Base-by-base conservation (phyloP, 257 asterid species). In the Henckelia pumila region DNA sequence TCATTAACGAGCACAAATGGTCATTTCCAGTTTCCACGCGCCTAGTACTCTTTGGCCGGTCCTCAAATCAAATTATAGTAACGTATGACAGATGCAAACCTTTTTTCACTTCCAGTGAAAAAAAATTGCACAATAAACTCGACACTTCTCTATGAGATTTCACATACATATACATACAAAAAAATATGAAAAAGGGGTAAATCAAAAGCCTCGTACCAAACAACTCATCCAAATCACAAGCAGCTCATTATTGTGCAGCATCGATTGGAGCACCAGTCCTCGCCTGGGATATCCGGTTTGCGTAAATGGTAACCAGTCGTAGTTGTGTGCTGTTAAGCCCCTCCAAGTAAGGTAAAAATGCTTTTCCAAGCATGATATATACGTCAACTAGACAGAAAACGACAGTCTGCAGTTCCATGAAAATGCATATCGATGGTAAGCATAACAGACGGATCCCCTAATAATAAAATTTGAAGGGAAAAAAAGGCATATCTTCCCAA, bases 331-430 rank as follows among this genome's bases (percentile, higher is more conserved):
- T 88, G 64, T 88, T 94, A 25, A 94, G 89, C 37, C 95, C 97
- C 68, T 91, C 99, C 91, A 94, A 67, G 75, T 90, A 87, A 35
- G 99, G 99, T 80, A 90, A 77, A 74, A 94, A 94, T 63, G 91
- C 87, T 82, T 87, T 94, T 61, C 99, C 99, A 10, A 94, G 87
- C 97, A 90, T 88, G 70, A 94, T 94, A 56, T 94, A 94, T 56
- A 94, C 87, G 81, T 94, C 99, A 20, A 94, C 99, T 40, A 94
- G 93, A 70, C 99, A 94, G 82, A 94, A 94, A 47, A 94, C 99
- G 56, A 94, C 99, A 35, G 95, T 94, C 99, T 94, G 95, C 92
- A 67, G 69, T 57, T 33, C 64, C 56, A 61, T n/a, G 68, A 74
- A 56, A 61, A 79, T 47, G 52, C 57, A 61, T 0, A 33, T 69